Evolutionary conservation across 169 alveolate genomes (phyloP).

Genomic region (Plasmodium coatneyi): DNA sequence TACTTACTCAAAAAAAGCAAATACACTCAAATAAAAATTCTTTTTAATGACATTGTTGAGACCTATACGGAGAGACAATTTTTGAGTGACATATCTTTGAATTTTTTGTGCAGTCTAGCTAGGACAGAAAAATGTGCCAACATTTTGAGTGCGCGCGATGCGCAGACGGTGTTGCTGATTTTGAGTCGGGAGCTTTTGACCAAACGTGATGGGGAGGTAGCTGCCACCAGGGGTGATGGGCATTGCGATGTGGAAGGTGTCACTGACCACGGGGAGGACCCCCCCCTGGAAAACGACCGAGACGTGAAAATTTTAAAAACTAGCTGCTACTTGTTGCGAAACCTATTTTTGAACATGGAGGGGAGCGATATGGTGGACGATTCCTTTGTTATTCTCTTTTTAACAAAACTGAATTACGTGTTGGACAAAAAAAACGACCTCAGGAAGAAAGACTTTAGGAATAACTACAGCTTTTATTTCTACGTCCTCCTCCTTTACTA

Average conservation of each 20-base stretch:
- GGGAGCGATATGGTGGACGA: conserved; percentile 31
- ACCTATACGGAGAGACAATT: conserved; percentile 27
- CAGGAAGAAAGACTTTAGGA: conserved; percentile 2
- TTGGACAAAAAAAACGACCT: conserved; percentile 18
- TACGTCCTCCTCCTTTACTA: conserved; percentile 43
- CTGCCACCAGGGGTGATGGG: not conserved
- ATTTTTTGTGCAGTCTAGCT: conserved; percentile 6
- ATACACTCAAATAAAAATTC: not conserved
- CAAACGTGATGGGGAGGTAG: not conserved
- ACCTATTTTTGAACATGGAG: not conserved
- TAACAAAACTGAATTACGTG: conserved; percentile 53
- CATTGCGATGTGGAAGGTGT: not conserved
- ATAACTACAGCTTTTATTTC: conserved; percentile 32
- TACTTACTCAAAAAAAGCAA: conserved; percentile 36
- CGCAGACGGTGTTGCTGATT: conserved; percentile 8
- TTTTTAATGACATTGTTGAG: conserved; percentile 53
- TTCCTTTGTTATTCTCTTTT: conserved; percentile 29
- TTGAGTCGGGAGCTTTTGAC: conserved; percentile 48
- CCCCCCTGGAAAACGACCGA: conserved; percentile 31
- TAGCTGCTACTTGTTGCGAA: conserved; percentile 45
- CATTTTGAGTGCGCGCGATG: conserved; percentile 1
- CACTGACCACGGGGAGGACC: not conserved
- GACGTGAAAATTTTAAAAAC: conserved; percentile 31
- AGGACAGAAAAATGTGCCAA: not conserved
- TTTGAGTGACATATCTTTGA: conserved; percentile 58